Evolutionary conservation across 805 yeast species (phyloP), one percentile per base, ranked within the genome.

Genomic region (Metschnikowia continentalis): DNA sequence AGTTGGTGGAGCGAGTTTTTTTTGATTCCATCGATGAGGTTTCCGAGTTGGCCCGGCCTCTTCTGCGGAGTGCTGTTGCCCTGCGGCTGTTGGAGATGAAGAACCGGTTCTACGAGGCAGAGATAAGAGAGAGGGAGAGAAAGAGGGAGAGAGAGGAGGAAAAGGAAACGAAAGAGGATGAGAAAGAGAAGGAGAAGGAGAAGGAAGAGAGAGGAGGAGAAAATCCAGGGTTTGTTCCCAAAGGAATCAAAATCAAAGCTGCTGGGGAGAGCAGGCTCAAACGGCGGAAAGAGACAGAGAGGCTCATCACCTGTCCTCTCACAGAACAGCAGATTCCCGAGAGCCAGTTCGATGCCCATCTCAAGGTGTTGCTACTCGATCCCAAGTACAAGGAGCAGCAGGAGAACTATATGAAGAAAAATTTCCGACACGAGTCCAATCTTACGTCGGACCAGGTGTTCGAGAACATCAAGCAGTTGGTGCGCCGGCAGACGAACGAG

Each of bases 341-440:
- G 58, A 74, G 77, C 39, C 72, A 84, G 54, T 89, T 86, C 62
- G 85, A 81, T 53, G 78, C 77, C 54, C 97, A 92, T 64, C 72
- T 91, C 57, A 78, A 80, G 52, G 78, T 83, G 14, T 71, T 86
- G 49, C 71, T 88, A 35, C 69, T 91, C 42, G 96, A 91, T 66
- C 96, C 97, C 2, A 74, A 80, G 56, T 88, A 88, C 68, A 78
- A 81, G 56, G 82, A 81, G 50, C 90, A 89, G 64, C 83, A 81
- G 60, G 79, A 75, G 39, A 77, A 79, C 48, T 86, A 78, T 64
- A 79, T 84, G 56, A 65, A 72, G 19, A 84, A 84, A 63, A 80
- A 82, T 55, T 75, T 76, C 61, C 60, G 66, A 19, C 68, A 72
- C 49, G 65, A 77, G 11, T 70, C 77, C 6, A 82, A 81, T 56